Evolutionary conservation across 2,329 filamentous ascomycete genomes (phyloP).

Genomic region (Talaromyces sp.): DNA sequence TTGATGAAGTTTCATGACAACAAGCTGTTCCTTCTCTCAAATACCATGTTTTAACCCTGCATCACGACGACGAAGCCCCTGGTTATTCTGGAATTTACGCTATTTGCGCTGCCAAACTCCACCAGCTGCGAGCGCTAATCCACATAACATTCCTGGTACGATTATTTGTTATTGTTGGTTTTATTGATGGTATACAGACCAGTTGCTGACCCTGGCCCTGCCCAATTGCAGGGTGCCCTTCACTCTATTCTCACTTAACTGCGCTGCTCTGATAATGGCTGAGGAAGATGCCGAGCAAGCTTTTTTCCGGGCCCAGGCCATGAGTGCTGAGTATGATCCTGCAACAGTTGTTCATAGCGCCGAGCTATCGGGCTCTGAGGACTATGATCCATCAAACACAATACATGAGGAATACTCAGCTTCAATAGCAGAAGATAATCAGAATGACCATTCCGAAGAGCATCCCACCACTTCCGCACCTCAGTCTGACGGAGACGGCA

Average conservation of each 20-base stretch:
- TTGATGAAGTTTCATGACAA: constrained; percentile 10
- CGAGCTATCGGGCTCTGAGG: constrained; percentile 53
- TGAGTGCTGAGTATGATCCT: constrained; percentile 37
- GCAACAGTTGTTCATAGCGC: constrained; percentile 48
- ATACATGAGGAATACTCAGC: constrained; percentile 37
- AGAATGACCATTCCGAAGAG: constrained; percentile 20
- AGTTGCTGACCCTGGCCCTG: constrained; percentile 1
- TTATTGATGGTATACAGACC: background rate
- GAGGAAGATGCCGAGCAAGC: constrained; percentile 52
- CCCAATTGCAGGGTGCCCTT: constrained; percentile 1
- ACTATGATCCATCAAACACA: constrained; percentile 51
- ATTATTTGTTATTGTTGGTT: constrained; percentile 12
- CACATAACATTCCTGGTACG: constrained; percentile 14
- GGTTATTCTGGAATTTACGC: constrained; percentile 7
- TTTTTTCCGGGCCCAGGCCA: constrained; percentile 48
- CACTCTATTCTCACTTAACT: constrained; percentile 14
- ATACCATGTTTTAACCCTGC: constrained; percentile 5
- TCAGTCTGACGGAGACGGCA: constrained; percentile 4
- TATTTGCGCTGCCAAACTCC: constrained; percentile 2
- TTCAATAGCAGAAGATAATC: constrained; percentile 26
- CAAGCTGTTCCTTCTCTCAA: constrained; percentile 6
- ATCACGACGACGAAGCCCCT: constrained; percentile 8
- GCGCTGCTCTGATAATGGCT: constrained; percentile 37
- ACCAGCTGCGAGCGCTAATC: constrained; percentile 11
- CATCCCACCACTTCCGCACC: constrained; percentile 17